Percentiles rank a stretch among this genome's conserved stretches.
phyloP scores from a whole-genome alignment of 2,329 filamentous ascomycete genomes.

The Ascochyta fabae region DNA sequence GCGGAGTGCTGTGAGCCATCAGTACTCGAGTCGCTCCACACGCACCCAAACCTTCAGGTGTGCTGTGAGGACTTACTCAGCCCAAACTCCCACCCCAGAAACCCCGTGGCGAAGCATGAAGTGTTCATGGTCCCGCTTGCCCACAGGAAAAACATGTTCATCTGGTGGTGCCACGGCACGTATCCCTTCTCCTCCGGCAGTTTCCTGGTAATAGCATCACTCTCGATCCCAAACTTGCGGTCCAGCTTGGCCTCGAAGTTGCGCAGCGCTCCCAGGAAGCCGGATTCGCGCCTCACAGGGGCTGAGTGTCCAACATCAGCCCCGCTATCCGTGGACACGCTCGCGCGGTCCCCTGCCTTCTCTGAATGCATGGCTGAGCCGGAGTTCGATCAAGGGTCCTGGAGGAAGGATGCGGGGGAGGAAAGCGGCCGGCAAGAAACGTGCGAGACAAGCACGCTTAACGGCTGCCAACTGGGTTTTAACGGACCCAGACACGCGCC shows the following conservation, averaged over 20 bases:
- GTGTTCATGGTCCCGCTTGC: conserved; percentile 53
- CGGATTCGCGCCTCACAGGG: conserved; percentile 16
- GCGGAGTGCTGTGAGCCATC: conserved; percentile 38
- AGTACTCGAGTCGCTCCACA: conserved; percentile 3
- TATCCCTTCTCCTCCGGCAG: conserved; percentile 35
- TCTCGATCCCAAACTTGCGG: conserved; percentile 30
- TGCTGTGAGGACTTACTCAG: conserved; percentile 38
- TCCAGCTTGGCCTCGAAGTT: conserved; percentile 30
- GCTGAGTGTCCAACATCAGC: conserved; percentile 9
- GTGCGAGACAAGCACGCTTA: not conserved
- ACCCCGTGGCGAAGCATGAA: conserved; percentile 48
- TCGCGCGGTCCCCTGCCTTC: conserved; percentile 22
- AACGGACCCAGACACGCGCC: conserved; percentile 11
- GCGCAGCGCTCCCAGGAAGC: conserved; percentile 26
- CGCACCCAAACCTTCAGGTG: not conserved
- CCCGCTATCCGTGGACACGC: conserved; percentile 16
- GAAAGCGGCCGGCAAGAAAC: not conserved
- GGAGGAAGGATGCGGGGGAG: not conserved
- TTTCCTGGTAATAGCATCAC: conserved; percentile 34
- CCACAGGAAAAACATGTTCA: conserved; percentile 53
- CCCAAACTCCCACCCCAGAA: conserved; percentile 58
- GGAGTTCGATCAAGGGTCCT: not conserved
- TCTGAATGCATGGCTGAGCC: conserved; percentile 21
- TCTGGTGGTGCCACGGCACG: conserved; percentile 36
- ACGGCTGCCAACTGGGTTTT: conserved; percentile 10